These are phyloP conservation scores for Eutypella sp. DNA, from an alignment of 2,329 filamentous ascomycete genomes.

Conservation along the genomic window DNA sequence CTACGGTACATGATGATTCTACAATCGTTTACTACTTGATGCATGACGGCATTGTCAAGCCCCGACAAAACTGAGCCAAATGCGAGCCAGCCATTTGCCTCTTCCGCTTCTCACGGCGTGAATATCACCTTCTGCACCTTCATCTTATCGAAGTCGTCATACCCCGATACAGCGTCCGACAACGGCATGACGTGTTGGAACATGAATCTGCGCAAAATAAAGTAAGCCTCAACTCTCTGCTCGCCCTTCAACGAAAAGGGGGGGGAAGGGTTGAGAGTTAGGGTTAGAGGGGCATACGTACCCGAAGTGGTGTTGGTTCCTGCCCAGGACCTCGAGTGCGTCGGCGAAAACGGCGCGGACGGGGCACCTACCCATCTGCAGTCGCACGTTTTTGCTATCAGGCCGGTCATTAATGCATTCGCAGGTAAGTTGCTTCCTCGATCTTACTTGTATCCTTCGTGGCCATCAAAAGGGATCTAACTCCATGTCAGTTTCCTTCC, in stretches of 20 bases:
- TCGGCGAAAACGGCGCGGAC: slow-evolving; percentile 66
- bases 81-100: too few species aligned
- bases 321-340: slow-evolving; percentile 59
- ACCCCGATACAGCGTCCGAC: slow-evolving; percentile 60
- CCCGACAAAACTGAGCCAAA: slow-evolving; percentile 74
- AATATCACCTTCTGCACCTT: slow-evolving; percentile 72
- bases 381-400: slow-evolving; percentile 61
- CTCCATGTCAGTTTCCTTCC: slow-evolving; percentile 16
- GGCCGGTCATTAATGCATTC: slow-evolving; percentile 18
- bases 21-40: slow-evolving; percentile 81
- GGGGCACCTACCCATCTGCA: slow-evolving; percentile 74
- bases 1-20: slow-evolving; percentile 72
- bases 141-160: slow-evolving; percentile 68
- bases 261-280: neutral
- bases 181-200: slow-evolving; percentile 71
- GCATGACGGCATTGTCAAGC: slow-evolving; percentile 83
- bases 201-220: slow-evolving; percentile 55
- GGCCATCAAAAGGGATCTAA: slow-evolving; percentile 63
- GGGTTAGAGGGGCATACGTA: slow-evolving; percentile 35
- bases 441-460: slow-evolving; percentile 55
- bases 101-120: slow-evolving; percentile 33
- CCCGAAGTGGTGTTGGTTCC: slow-evolving; percentile 63
- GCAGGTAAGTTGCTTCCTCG: neutral
- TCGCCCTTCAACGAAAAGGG: neutral
- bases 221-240: slow-evolving; percentile 10